Base-by-base conservation (phyloP, 257 asterid species). In the Capsicum pubescens region DNA sequence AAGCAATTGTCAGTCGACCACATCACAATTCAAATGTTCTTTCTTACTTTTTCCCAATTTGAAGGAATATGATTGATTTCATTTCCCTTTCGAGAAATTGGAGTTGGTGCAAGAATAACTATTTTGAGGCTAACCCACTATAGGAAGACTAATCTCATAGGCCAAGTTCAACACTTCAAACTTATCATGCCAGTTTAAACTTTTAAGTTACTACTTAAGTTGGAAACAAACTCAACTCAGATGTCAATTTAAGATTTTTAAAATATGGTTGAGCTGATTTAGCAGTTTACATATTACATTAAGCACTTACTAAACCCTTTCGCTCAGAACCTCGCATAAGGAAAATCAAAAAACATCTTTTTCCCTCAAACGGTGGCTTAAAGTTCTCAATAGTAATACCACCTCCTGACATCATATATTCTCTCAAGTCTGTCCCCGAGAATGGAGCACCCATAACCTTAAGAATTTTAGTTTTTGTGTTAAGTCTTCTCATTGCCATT, bases 391-490 rank as follows among this genome's bases (percentile, higher is more conserved):
- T 90, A 55, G 88, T 87, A 85, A 95, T 87, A 81, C 98, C 98
- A 82, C 99, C 99, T 79, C 98, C 98, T 6, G 98, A 97, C 99
- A 97, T 95, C 87, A 97, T 98, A 84, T 93, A 95, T 55, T 98
- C 99, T 87, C 98, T 91, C 89, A 97, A 86, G 84, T 95, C 98
- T 14, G 98, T 93, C 63, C 99, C 98, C 0, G 98, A 87, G 80
- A 97, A 94, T 82, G 99, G 99, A 36, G 98, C 98, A 39, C 99
- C 99, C 99, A 97, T 97, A 63, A 93, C 95, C 91, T 97, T 98
- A 64, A 97, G 98, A 85, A 95, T 93, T 78, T 96, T 92, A 84
- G 99, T 98, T 2, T 97, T 92, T 52, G 98, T 97, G 77, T 95
- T 95, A 74, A 94, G 93, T 91, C 72, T 90, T 82, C 92, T 89